Base-by-base conservation (phyloP, 345 rosid genomes). In the Sisymbrium irio region DNA sequence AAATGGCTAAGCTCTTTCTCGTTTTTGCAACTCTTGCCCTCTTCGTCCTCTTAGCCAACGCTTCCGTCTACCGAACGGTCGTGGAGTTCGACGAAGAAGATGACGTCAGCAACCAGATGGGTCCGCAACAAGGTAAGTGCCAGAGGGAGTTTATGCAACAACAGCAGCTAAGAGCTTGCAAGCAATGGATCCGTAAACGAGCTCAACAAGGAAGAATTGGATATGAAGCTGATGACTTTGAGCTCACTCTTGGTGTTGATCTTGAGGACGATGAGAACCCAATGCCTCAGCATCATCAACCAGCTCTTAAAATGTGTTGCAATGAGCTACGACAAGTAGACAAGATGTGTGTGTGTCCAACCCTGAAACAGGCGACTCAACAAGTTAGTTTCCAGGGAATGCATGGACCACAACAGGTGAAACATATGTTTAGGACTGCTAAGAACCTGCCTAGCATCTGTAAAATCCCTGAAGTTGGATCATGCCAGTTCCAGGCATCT, bases 101-200 rank as follows among this genome's bases (percentile, higher is more conserved):
- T 39, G 69, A 45, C 20, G 7, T 33, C 12, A 58, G 30, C 32
- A 62, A 39, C 33, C 56, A 11, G 12, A 33, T 18, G 17, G 13
- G 57, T 6, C 60, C 67, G 46, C 57, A 64, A 22, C 57, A 72
- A 69, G 76, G 74, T 19, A 28, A 49, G 36, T 73, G 77, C 28
- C 65, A 44, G 17, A 46, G 9, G 65, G 60, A 74, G 72, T 74
- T 73, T 54, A 58, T 59, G 71, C 7, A 15, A 69, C 85, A 79
- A n/a, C 77, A 83, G 25, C 71, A 74, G 17, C 82, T 87, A 28
- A 3, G 12, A 19, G 67, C 55, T 10, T 85, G 91, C 72, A 70
- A 80, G 78, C 40, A 44, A 22, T 73, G 62, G 79, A 14, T 87
- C 46, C 60, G 28, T 20, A 37, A 19, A 35, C 22, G 56, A 63